Evolutionary conservation across 2,329 filamentous ascomycete genomes (phyloP), one percentile per base, ranked within the genome.

Genomic region (Thelonectria discophora): DNA sequence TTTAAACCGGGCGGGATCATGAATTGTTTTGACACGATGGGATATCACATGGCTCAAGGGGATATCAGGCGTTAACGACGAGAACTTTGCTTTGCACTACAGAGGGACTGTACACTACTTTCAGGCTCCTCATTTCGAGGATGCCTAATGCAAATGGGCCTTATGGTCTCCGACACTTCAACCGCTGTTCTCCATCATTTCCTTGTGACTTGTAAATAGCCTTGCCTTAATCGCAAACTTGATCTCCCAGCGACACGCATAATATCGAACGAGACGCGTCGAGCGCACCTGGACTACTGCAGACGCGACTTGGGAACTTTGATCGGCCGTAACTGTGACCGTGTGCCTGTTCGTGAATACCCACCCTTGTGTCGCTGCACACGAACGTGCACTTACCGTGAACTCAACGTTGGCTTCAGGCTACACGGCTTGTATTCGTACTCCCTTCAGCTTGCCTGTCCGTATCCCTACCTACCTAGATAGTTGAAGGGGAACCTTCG

Each of bases 41-140:
- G 74, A 74, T 71, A 72, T 75, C 69, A 56, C 45, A 75, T 65
- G 74, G 72, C 72, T 76, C 73, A 49, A 68, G 80, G 78, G 77
- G 77, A 73, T 80, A 80, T 79, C 74, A 78, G 79, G 80, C 79
- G 79, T 81, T 72, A 79, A 74, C 71, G 72, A 76, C 73, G 77
- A 79, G 78, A 76, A 71, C 63, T 51, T 73, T 77, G 72, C 69
- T 74, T 77, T 78, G 72, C 72, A 71, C 66, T 71, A 74, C 69
- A 75, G 65, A 68, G 73, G 74, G 78, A 73, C 73, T 82, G 79
- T 82, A 81, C 73, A 80, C 74, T 82, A 81, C 67, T 70, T 30
- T 27, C 20, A 67, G 67, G 63, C 60, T 58, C 68, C 75, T 69
- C 69, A 9, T 59, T 66, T 65, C 50, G 55, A 30, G 50, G 54